A percentile compares a stretch with the other conserved stretches of the same genome.
Conservation (phyloP, 768 basidiomycete genomes). For the Pleurotus sapidus region DNA sequence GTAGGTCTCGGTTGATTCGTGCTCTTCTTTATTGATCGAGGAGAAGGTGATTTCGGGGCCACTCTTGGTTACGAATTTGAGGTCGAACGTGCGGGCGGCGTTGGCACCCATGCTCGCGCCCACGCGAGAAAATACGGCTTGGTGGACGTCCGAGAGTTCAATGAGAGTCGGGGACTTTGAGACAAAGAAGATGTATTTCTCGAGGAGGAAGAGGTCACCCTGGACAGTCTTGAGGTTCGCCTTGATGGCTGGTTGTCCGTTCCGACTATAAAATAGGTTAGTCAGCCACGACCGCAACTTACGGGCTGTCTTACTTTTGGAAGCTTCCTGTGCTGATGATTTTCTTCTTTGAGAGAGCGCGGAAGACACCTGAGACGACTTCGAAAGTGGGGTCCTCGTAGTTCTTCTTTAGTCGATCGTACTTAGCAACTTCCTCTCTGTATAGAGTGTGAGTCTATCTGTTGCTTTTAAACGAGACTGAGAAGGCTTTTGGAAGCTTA, state of each 20-base stretch:
- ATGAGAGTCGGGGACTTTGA: constrained; percentile 92
- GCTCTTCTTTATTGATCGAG: constrained; percentile 94
- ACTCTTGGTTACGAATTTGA: constrained; percentile 82
- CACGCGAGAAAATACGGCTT: constrained; percentile 90
- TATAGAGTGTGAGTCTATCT: neutral
- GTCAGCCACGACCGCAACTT: neutral
- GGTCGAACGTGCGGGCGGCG: constrained; percentile 90
- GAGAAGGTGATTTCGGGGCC: constrained; percentile 89
- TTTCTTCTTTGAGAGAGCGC: constrained; percentile 86
- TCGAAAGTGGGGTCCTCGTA: constrained; percentile 96
- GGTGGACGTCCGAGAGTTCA: constrained; percentile 86
- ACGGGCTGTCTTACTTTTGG: constrained; percentile 56
- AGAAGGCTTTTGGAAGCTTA: constrained; percentile 48
- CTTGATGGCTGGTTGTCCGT: constrained; percentile 93
- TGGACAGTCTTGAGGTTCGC: constrained; percentile 96
- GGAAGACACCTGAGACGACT: constrained; percentile 92
- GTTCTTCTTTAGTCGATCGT: constrained; percentile 85
- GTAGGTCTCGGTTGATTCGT: constrained; percentile 81
- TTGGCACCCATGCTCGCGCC: constrained; percentile 80
- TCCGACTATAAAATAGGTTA: constrained; percentile 52
- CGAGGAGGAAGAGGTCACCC: constrained; percentile 96
- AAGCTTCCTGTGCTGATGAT: constrained; percentile 86
- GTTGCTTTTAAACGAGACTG: neutral
- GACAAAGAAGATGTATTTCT: constrained; percentile 97
- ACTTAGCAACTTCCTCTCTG: constrained; percentile 74